Percentiles rank a stretch among this genome's conserved stretches.
Conservation (phyloP, 192 early-diverging fungal genomes). For the Entomortierella chlamydospora region DNA sequence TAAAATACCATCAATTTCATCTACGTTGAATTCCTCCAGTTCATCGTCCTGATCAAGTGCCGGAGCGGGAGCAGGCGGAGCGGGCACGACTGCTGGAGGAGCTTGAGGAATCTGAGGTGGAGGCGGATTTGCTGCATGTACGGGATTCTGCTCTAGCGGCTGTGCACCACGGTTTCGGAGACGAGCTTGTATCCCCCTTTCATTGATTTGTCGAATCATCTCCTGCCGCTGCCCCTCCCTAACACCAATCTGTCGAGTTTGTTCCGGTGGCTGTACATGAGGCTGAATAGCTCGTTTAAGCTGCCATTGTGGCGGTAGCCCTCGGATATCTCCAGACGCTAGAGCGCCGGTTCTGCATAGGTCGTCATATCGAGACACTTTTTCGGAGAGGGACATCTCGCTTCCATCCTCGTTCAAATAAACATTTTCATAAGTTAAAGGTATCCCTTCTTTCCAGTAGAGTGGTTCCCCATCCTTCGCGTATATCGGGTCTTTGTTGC, state of each 20-base stretch:
- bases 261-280: not conserved
- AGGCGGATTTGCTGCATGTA: not conserved
- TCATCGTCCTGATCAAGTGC: constrained; percentile 53
- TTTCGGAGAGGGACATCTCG: constrained; percentile 13
- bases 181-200: constrained; percentile 13
- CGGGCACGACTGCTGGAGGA: not conserved
- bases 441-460: constrained; percentile 25
- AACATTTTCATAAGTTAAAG: constrained; percentile 21
- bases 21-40: constrained; percentile 61
- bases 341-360: not conserved
- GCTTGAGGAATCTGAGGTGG: not conserved
- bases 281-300: not conserved
- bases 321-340: not conserved
- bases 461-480: constrained; percentile 9
- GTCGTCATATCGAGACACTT: constrained; percentile 4
- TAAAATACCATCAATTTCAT: constrained; percentile 79
- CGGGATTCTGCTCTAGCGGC: not conserved
- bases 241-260: not conserved
- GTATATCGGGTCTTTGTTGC: not conserved
- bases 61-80: constrained; percentile 2
- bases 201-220: constrained; percentile 32
- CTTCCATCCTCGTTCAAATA: constrained; percentile 28
- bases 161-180: not conserved
- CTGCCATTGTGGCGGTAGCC: constrained; percentile 6
- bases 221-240: constrained; percentile 23